Base-by-base conservation (phyloP, 306 rosid genomes). In the Cyclanthera cordifolia region DNA sequence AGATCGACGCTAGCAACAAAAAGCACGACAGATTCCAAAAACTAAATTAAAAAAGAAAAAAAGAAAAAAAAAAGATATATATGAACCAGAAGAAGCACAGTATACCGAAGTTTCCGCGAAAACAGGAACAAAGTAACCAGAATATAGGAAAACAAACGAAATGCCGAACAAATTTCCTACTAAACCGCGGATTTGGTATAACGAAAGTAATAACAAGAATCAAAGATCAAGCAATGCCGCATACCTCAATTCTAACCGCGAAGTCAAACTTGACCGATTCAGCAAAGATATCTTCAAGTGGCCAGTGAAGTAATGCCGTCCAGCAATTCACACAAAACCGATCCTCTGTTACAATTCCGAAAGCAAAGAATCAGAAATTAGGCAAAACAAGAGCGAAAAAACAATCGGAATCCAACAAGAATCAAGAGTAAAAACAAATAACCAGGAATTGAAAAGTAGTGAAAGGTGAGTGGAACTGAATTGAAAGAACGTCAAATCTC, bases 241-340 rank as follows among this genome's bases (percentile, higher is more conserved):
- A 11, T 19, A 34, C 51, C 52, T 39, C 34, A 11, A 41, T 37
- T 37, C 68, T 17, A 61, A 61, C 50, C 30, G 28, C 2, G 68
- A 61, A 61, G 52, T 64, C 52, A 64, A 64, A 64, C 52, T 45
- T 15, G 70, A 65, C 70, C 20, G 24, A 5, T 64, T 64, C 70
- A 64, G 37, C 53, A 34, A 15, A 28, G 17, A 37, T 1, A 8
- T 46, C 5, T 58, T 7, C 14, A 60, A 58, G 46, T n/a, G 3
- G 7, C 1, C n/a, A 34, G 45, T 4, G 49, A 32, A 20, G 2
- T 8, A 8, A 3, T n/a, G 6, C 4, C 2, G 17, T 12, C n/a
- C n/a, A 20, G 69, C 16, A 55, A 61, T 19, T 6, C 28, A 34
- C 50, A 39, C 51, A 51, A 20, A 45, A 43, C 4, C 7, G 23